Evolutionary conservation across 345 rosid species (phyloP), one percentile per base, ranked within the genome.

Genomic region (Jatropha curcas): DNA sequence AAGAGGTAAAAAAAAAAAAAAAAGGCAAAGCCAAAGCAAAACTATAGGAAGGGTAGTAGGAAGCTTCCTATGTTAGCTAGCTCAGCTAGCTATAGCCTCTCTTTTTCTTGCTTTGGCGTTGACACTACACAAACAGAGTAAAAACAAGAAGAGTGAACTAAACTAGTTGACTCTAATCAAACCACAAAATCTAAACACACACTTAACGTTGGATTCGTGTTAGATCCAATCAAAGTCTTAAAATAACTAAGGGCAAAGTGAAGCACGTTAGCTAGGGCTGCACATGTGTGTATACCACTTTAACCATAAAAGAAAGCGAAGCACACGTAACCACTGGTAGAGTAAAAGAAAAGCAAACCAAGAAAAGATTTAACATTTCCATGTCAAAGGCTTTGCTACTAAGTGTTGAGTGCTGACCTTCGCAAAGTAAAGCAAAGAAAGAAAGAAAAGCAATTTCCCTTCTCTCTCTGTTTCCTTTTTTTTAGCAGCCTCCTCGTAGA

Each of bases 401-500:
- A 50, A 41, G 17, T 17, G 20, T 2, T 57, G 30, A 1, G 30
- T 63, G 82, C 85, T 85, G 91, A 87, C 86, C 85, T 82, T 75
- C 33, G 78, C 58, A 84, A 84, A 83, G 88, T 65, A 81, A 87
- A 68, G 77, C 85, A 86, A 85, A 87, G 76, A 67, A 81, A 7
- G 2, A 25, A 30, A 27, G 22, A 2, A 20, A 30, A 43, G 25
- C 20, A 4, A 12, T 16, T 31, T 2, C 51, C 52, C 22, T 65
- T 60, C 62, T 24, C 19, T 48, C 31, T n/a, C 31, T 50, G 5
- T 25, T 33, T 35, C 27, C 7, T 53, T 39, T 17, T n/a, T n/a
- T n/a, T n/a, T n/a, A n/a, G n/a, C n/a, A n/a, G 71, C 71, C 76
- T 78, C 88, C 88, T 90, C 90, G 95, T 82, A 65, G 86, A 78